Conservation (phyloP, 228 moss, liverwort and hornwort genomes). For the Sphagnum fallax region DNA sequence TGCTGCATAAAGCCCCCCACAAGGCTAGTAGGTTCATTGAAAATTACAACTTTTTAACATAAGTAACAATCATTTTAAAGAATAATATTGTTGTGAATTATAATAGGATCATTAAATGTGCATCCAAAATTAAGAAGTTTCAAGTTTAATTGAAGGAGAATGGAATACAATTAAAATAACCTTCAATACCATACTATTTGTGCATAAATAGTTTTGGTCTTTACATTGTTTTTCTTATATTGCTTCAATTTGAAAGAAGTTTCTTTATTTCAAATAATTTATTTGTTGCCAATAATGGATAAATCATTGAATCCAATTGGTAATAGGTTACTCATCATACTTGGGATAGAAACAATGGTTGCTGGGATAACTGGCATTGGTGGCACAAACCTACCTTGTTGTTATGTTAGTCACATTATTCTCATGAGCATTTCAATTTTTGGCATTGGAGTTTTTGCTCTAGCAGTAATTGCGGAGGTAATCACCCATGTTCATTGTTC, state of each 20-base stretch:
- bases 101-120: too few relatives aligned
- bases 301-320: background rate
- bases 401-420: constrained; percentile 19
- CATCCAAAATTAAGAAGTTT: too few relatives aligned
- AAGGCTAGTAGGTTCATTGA: too few relatives aligned
- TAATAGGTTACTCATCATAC: constrained; percentile 24
- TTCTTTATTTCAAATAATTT: too few relatives aligned
- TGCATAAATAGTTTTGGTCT: background rate
- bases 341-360: constrained; percentile 18
- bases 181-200: background rate
- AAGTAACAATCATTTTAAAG: too few relatives aligned
- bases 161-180: background rate
- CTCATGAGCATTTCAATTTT: constrained; percentile 19
- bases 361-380: constrained; percentile 20
- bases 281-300: background rate
- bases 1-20: too few relatives aligned
- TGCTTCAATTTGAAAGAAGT: too few relatives aligned
- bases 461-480: constrained; percentile 27
- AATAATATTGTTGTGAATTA: too few relatives aligned
- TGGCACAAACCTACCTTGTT: constrained; percentile 19
- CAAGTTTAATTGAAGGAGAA: too few relatives aligned
- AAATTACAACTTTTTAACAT: too few relatives aligned
- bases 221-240: background rate
- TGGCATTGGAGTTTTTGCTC: constrained; percentile 15
- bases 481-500: too few relatives aligned